Evolutionary conservation across 2,329 filamentous ascomycete genomes (phyloP).

Genomic region (Microdochium nivale): DNA sequence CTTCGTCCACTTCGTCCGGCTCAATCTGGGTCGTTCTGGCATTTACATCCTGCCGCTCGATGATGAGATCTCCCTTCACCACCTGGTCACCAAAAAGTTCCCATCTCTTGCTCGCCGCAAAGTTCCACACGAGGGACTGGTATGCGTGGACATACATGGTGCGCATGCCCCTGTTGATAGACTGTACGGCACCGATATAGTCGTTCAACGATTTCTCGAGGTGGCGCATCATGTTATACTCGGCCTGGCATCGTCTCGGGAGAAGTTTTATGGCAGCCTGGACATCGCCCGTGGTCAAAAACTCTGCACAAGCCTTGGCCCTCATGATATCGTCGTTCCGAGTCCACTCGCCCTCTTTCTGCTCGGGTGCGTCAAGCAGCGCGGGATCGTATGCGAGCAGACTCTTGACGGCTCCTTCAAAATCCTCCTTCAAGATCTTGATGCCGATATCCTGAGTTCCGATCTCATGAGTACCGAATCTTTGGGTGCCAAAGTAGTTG

Average conservation of each 20-base stretch:
- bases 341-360: conserved; percentile 35
- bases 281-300: conserved; percentile 52
- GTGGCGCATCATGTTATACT: conserved; percentile 70
- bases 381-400: conserved; percentile 66
- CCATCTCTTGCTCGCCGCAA: conserved; percentile 74
- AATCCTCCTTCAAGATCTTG: conserved; percentile 74
- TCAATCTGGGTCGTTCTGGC: conserved; percentile 27
- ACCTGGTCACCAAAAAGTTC: conserved; percentile 63
- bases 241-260: conserved; percentile 75
- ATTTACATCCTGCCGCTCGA: conserved; percentile 32
- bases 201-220: conserved; percentile 54
- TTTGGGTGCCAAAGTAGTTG: conserved; percentile 97
- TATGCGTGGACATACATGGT: conserved; percentile 97
- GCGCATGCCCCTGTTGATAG: conserved; percentile 72
- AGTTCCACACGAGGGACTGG: conserved; percentile 92
- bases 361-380: conserved; percentile 43
- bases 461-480: conserved; percentile 81
- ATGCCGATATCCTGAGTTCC: conserved; percentile 81
- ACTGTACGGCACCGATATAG: conserved; percentile 70
- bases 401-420: conserved; percentile 68
- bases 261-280: conserved; percentile 57
- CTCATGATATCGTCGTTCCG: conserved; percentile 71
- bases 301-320: conserved; percentile 69
- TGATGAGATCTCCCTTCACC: conserved; percentile 76
- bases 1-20: conserved; percentile 56